Evolutionary conservation across 257 asterid genomes (phyloP).

Genomic region (Solanum megistacrolobum): DNA sequence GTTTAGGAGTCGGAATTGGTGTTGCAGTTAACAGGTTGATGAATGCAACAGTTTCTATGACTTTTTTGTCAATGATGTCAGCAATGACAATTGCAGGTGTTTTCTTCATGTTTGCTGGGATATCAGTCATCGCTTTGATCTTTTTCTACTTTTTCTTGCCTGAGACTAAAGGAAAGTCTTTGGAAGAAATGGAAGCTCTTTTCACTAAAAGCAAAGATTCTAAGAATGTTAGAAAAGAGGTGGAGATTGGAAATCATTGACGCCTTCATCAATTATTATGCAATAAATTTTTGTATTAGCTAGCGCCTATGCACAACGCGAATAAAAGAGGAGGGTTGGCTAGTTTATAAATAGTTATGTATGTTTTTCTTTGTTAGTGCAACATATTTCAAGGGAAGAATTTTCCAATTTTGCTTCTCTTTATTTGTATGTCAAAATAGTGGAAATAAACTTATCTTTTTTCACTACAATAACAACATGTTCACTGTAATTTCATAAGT

Average conservation of each 20-base stretch:
- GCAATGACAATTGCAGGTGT: conserved; percentile 29
- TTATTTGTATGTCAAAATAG: background rate
- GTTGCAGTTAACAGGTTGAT: conserved; percentile 63
- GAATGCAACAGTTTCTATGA: conserved; percentile 68
- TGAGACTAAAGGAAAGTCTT: conserved; percentile 54
- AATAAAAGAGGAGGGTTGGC: background rate
- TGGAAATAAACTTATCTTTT: background rate
- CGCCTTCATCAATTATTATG: background rate
- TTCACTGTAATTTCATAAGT: no score
- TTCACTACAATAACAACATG: background rate
- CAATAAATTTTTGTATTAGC: background rate
- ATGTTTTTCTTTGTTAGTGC: background rate
- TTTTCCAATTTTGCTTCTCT: background rate
- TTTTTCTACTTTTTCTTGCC: conserved; percentile 49
- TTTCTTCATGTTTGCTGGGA: conserved; percentile 37
- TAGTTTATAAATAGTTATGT: background rate
- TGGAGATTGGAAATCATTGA: background rate
- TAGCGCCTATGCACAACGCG: background rate
- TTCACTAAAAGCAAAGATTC: conserved; percentile 8
- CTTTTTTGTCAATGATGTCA: conserved; percentile 31
- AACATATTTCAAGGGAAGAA: background rate
- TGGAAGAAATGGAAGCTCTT: conserved; percentile 62
- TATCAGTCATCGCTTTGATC: conserved; percentile 41
- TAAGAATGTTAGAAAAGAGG: background rate
- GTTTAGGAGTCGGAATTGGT: conserved; percentile 52